phyloP scores from a whole-genome alignment of 1,284 basidiomycete species.

The Somion occarium region DNA sequence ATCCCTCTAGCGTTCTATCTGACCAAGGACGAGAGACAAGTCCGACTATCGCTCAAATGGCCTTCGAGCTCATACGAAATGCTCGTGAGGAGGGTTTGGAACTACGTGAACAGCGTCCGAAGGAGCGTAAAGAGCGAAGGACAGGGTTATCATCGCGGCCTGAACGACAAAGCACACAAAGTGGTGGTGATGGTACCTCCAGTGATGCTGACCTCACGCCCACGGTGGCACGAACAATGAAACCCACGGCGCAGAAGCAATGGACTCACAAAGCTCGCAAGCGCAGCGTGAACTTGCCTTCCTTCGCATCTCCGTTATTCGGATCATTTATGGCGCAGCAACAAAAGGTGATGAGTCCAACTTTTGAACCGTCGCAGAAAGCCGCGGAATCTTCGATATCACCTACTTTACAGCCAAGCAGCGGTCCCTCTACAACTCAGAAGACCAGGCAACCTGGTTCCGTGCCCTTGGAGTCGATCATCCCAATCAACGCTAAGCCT shows the following conservation, averaged over 20 bases:
- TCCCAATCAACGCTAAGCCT: conserved; percentile 80
- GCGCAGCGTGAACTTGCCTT: conserved; percentile 28
- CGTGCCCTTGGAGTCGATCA: conserved; percentile 89
- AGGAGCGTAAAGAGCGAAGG: conserved; percentile 40
- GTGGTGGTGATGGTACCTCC: too few species aligned
- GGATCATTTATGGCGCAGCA: conserved; percentile 53
- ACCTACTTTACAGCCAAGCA: conserved; percentile 6
- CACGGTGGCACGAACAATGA: conserved; percentile 10
- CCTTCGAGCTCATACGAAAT: conserved; percentile 66
- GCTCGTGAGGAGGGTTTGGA: conserved; percentile 66
- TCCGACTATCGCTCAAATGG: conserved; percentile 58
- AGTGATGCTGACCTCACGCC: conserved; percentile 6
- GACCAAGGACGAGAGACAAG: conserved; percentile 62
- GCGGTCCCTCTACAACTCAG: not conserved
- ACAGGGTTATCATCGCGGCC: not conserved
- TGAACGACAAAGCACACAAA: not conserved
- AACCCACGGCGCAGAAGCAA: conserved; percentile 31
- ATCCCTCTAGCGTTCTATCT: conserved; percentile 69
- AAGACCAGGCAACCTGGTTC: conserved; percentile 35
- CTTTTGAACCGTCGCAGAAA: conserved; percentile 24
- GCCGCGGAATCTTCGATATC: conserved; percentile 19
- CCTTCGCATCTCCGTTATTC: conserved; percentile 49
- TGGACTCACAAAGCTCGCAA: conserved; percentile 22
- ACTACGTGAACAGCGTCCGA: conserved; percentile 41
- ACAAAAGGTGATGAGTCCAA: conserved; percentile 34